Evolutionary conservation across 1,139 yeast species (phyloP).

Genomic region (Lizanozyma gosingica): DNA sequence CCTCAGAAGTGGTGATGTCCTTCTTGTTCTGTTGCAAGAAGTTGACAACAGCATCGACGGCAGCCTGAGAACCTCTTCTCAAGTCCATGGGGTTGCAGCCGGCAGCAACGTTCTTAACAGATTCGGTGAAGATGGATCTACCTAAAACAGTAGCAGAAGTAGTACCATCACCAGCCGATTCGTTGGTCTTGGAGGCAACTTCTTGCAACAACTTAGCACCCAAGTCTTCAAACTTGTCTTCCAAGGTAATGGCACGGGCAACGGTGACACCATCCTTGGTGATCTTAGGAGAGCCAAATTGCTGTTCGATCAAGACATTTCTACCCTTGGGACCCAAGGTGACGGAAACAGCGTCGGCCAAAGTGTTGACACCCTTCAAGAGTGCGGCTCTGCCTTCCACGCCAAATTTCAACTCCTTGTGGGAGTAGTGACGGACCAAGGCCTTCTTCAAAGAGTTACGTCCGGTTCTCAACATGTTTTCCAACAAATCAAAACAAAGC

Average conservation of each 20-base stretch:
- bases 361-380: slow-evolving; percentile 89
- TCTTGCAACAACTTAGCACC: slow-evolving; percentile 97
- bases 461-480: slow-evolving; percentile 48
- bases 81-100: slow-evolving; percentile 99
- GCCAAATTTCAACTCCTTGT: slow-evolving; percentile 95
- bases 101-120: slow-evolving; percentile 97
- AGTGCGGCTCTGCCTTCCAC: slow-evolving; percentile 98
- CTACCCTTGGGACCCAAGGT: slow-evolving; percentile 98
- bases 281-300: slow-evolving; percentile 95
- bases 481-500: too few relatives aligned
- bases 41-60: slow-evolving; percentile 92
- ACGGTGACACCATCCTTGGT: slow-evolving; percentile 99
- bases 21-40: slow-evolving; percentile 86
- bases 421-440: slow-evolving; percentile 57
- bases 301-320: slow-evolving; percentile 94
- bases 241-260: slow-evolving; percentile 76
- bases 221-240: slow-evolving; percentile 92
- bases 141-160: slow-evolving; percentile 97
- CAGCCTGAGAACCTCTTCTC: slow-evolving; percentile 98
- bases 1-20: slow-evolving; percentile 94
- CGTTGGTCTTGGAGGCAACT: slow-evolving; percentile 97
- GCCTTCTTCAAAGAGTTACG: slow-evolving; percentile 39
- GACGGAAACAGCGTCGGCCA: slow-evolving; percentile 96
- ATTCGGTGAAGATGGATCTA: slow-evolving; percentile 93
- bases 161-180: slow-evolving; percentile 98